Evolutionary conservation across 225 moss, liverwort and hornwort species (phyloP).

Genomic region (Polytrichum formosum): DNA sequence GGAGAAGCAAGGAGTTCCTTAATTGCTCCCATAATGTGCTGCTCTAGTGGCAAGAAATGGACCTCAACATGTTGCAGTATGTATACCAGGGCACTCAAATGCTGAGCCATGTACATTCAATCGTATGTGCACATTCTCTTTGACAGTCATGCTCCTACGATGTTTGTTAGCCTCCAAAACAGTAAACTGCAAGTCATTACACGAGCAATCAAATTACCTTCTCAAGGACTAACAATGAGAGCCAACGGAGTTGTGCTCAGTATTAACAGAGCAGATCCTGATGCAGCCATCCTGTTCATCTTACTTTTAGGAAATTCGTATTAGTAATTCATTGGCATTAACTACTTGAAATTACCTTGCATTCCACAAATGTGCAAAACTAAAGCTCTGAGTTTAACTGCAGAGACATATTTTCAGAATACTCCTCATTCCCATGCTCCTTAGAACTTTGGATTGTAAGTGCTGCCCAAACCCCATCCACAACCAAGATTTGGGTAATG

Average conservation of each 20-base stretch:
- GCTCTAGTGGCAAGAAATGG: background rate
- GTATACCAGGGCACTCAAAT: constrained; percentile 79
- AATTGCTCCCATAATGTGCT: constrained; percentile 1
- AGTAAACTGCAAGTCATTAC: constrained; percentile 30
- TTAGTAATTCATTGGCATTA: background rate
- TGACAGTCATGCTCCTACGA: constrained; percentile 32
- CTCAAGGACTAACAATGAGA: background rate
- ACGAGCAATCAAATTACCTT: background rate
- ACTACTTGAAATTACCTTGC: too few relatives aligned
- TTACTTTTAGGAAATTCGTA: background rate
- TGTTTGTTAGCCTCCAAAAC: constrained; percentile 46
- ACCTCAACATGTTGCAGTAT: background rate
- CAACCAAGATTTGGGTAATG: too few relatives aligned
- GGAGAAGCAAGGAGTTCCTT: constrained; percentile 2
- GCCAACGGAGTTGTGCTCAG: background rate
- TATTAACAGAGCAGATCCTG: background rate
- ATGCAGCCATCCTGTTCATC: background rate
- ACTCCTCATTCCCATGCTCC: too few relatives aligned
- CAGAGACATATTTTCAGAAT: background rate
- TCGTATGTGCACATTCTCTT: constrained; percentile 65
- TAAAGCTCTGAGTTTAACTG: too few relatives aligned
- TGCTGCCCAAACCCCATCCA: too few relatives aligned
- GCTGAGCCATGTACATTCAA: constrained; percentile 88
- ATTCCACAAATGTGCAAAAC: too few relatives aligned
- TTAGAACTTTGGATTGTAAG: too few relatives aligned